These are phyloP conservation scores for Metschnikowia reukaufii DNA, from an alignment of 805 yeast genomes.

Conservation along the genomic window DNA sequence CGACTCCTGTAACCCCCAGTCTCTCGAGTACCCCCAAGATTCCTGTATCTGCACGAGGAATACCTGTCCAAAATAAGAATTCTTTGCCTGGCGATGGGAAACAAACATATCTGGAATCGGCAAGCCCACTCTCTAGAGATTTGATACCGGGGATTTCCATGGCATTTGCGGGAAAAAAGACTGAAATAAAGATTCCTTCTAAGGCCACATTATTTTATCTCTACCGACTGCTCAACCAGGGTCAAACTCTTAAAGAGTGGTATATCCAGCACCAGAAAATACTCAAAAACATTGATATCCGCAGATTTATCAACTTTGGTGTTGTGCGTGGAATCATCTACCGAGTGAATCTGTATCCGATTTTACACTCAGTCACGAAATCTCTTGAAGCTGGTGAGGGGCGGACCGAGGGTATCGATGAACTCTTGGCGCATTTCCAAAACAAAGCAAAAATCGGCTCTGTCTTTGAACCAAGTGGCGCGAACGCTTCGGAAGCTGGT, in stretches of 20 bases:
- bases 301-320: conserved; percentile 87
- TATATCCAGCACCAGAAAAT: conserved; percentile 59
- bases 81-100: neutral
- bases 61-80: neutral
- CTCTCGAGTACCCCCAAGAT: conserved; percentile 6
- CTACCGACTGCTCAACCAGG: conserved; percentile 76
- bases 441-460: conserved; percentile 5
- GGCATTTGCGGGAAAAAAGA: neutral
- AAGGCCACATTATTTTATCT: conserved; percentile 67
- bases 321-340: conserved; percentile 77
- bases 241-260: conserved; percentile 80
- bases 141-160: conserved; percentile 2
- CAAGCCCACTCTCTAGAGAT: conserved; percentile 15
- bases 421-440: conserved; percentile 14
- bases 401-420: conserved; percentile 12
- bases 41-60: neutral
- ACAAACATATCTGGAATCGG: conserved; percentile 4
- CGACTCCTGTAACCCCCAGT: conserved; percentile 2
- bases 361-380: conserved; percentile 44
- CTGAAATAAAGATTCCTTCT: conserved; percentile 48
- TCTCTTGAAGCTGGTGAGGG: conserved; percentile 30
- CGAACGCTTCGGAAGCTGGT: conserved; percentile 7
- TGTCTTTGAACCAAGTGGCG: neutral
- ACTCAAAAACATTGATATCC: conserved; percentile 68
- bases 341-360: conserved; percentile 75